A percentile compares a stretch with the other conserved stretches of the same genome.
Conservation (phyloP, 257 asterid genomes). For the Solanum clarkiae region DNA sequence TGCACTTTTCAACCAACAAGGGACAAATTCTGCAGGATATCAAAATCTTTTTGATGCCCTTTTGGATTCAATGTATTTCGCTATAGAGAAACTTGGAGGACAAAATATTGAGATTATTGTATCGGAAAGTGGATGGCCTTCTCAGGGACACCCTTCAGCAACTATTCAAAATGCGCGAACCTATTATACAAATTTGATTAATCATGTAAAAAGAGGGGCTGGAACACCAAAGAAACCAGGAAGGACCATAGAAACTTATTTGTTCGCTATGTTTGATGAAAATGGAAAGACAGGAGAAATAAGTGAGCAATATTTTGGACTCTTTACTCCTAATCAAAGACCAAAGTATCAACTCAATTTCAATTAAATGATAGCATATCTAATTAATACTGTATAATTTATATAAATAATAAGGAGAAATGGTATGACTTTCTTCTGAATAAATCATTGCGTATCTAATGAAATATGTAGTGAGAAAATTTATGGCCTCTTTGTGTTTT, state of each 20-base stretch:
- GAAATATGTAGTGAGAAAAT: background rate
- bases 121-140: slow-evolving; percentile 34
- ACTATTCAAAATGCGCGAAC: background rate
- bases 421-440: background rate
- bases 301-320: slow-evolving; percentile 31
- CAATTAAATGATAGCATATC: background rate
- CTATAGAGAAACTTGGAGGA: slow-evolving; percentile 21
- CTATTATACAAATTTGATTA: slow-evolving; percentile 7
- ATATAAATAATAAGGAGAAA: background rate
- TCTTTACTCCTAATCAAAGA: slow-evolving; percentile 19
- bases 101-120: slow-evolving; percentile 9
- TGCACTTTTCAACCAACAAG: slow-evolving; percentile 8
- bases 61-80: slow-evolving; percentile 19
- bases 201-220: background rate
- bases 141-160: slow-evolving; percentile 9
- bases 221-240: slow-evolving; percentile 30
- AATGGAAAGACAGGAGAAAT: slow-evolving; percentile 12
- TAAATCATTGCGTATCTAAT: background rate
- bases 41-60: slow-evolving; percentile 27
- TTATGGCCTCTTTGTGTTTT: background rate
- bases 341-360: slow-evolving; percentile 19
- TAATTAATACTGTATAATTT: background rate
- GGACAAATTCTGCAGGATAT: slow-evolving; percentile 4
- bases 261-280: slow-evolving; percentile 53
- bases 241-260: slow-evolving; percentile 24